These are phyloP conservation scores for Hemisphaericaspora xylanilytica DNA, from an alignment of 1,139 yeast species.

Conservation along the genomic window DNA sequence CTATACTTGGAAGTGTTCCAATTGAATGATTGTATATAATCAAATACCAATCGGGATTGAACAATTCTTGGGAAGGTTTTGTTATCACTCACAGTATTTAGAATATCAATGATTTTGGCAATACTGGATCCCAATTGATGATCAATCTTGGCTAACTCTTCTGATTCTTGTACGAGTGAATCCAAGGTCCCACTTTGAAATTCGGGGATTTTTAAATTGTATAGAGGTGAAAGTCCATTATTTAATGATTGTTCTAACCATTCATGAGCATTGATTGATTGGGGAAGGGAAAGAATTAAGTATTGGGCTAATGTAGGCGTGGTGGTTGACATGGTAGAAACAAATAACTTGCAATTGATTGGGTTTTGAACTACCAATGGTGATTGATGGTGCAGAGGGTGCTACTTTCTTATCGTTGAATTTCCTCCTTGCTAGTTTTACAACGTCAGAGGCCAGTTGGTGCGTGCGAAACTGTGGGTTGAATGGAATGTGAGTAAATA, in stretches of 20 bases:
- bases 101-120: conserved; percentile 71
- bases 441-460: too few relatives aligned
- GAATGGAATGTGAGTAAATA: too few relatives aligned
- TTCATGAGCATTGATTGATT: conserved; percentile 41
- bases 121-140: conserved; percentile 67
- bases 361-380: not conserved
- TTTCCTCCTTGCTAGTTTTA: too few relatives aligned
- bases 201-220: conserved; percentile 66
- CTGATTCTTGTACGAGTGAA: conserved; percentile 84
- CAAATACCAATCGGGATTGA: conserved; percentile 50
- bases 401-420: too few relatives aligned
- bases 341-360: not conserved
- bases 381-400: conserved; percentile 4
- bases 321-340: not conserved
- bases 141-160: conserved; percentile 81
- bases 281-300: conserved; percentile 52
- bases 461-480: too few relatives aligned
- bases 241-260: conserved; percentile 46
- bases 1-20: conserved; percentile 91
- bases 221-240: conserved; percentile 42
- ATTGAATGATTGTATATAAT: conserved; percentile 67
- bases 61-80: conserved; percentile 28
- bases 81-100: conserved; percentile 49
- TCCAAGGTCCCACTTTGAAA: conserved; percentile 96
- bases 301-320: conserved; percentile 33